These are phyloP conservation scores for Fomitopsis schrenkii DNA, from an alignment of 1,284 basidiomycete species.

Conservation along the genomic window DNA sequence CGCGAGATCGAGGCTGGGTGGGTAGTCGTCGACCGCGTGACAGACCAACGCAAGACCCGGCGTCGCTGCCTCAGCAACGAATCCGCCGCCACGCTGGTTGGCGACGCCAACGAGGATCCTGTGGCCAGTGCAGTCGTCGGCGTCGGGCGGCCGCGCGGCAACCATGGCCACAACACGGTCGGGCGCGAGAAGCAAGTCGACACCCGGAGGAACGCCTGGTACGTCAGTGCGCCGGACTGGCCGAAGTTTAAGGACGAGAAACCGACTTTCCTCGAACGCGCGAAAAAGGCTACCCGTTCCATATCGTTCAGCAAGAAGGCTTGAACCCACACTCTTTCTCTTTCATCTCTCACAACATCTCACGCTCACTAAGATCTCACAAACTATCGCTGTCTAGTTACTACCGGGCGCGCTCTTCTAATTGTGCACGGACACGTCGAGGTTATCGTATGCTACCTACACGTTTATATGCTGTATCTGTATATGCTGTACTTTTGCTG, in stretches of 20 bases:
- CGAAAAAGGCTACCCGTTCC: neutral
- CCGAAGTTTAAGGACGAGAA: slow-evolving; percentile 7
- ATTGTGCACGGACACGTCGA: neutral
- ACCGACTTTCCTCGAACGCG: neutral
- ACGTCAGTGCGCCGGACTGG: slow-evolving; percentile 18
- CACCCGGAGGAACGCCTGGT: slow-evolving; percentile 21
- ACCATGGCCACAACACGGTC: neutral
- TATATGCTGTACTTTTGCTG: neutral
- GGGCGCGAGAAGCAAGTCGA: neutral
- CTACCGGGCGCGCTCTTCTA: neutral
- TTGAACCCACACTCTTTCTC: neutral
- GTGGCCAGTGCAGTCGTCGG: neutral
- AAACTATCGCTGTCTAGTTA: neutral
- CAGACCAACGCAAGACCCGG: neutral
- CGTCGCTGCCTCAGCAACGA: neutral
- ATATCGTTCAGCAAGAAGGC: neutral
- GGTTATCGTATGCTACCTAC: neutral
- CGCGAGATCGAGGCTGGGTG: neutral
- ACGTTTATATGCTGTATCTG: neutral
- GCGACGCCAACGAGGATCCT: neutral
- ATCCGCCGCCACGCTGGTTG: neutral
- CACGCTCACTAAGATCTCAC: neutral
- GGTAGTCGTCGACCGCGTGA: neutral
- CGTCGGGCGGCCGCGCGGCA: no score
- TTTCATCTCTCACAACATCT: neutral